Evolutionary conservation across 805 yeast genomes (phyloP), one percentile per base, ranked within the genome.

Genomic region (Dipodascopsis uninucleata): DNA sequence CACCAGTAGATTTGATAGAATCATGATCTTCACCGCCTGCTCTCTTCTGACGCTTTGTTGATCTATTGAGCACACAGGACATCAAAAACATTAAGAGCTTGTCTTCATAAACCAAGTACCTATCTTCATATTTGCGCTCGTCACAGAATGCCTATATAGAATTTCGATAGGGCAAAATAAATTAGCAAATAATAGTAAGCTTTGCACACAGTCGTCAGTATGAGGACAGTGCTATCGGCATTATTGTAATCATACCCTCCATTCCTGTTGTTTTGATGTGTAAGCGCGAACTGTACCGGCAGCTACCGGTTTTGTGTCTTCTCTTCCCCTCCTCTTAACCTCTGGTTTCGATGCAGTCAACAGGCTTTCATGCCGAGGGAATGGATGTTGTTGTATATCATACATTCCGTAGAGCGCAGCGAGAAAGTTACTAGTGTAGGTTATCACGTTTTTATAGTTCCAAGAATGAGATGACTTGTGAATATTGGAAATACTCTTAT

Each of bases 231-330:
- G n/a, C n/a, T n/a, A n/a, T n/a, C n/a, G n/a, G n/a, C n/a, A n/a
- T n/a, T n/a, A n/a, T n/a, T n/a, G n/a, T n/a, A n/a, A n/a, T n/a
- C 42, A 4, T 31, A 39, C 42, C 25, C 40, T 16, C 42, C 42
- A 39, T 31, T 39, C 42, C 24, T 39, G 42, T 28, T 39, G 42
- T 20, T 39, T 39, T 14, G 40, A 29, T 5, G 39, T 29, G 32
- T 39, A 39, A 12, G 42, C 42, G 20, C 42, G 29, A 6, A 39
- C 41, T n/a, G 42, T 39, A 8, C 42, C 42, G 3, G 42, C 42
- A 5, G 42, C 42, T 21, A 25, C 42, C 12, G 40, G 41, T 28
- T 39, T 39, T 14, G 40, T 36, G 14, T 36, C 40, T 20, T 25
- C 40, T 6, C 40, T 16, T 12, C 40, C 40, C 10, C 34, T 31